Base-by-base conservation (phyloP, 2,329 filamentous ascomycete genomes). In the Ophiostoma sp. region DNA sequence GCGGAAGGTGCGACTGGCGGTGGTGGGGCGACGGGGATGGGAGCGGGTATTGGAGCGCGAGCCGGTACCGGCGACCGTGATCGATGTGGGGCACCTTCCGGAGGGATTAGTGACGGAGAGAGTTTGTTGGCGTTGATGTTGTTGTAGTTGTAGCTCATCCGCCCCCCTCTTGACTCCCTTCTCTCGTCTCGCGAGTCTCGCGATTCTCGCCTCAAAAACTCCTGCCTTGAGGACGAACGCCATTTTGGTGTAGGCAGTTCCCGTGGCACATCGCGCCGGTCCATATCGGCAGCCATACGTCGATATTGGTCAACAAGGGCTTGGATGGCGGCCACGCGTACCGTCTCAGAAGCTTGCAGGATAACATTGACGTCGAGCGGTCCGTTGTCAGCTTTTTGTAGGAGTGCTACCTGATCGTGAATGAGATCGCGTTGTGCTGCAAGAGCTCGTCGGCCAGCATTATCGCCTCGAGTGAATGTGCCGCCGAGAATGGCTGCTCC, bases 271-370 rank as follows among this genome's bases (percentile, higher is more conserved):
- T 36, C 63, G 15, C 78, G 73, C 6, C 79, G 79, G 19, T 78
- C 77, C 15, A 77, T 74, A 5, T 31, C 45, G 17, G 7, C 19
- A 1, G 80, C 80, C 11, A 82, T 72, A 8, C 82, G 82, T 19
- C 78, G 78, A 75, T 83, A 83, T 52, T 80, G 80, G n/a, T 80
- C 80, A 7, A 79, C 75, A 19, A 84, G 77, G 6, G 82, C 81
- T 17, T 77, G 76, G 9, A 83, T 69, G 31, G 79, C 78, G 22
- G 77, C 76, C 0, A 78, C 39, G 17, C 82, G 81, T 2, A 79
- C 80, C 3, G 77, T 77, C 74, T 84, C 82, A 2, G 81, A 83
- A 7, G 78, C 77, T 22, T 79, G 77, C 22, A 83, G 77, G 19
- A 80, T 76, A 70, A 80, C 79, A 22, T 79, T 75, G 42, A 84